Evolutionary conservation across 2,329 filamentous ascomycete genomes (phyloP), one percentile per base, ranked within the genome.

Genomic region (Graphiopsis chlorocephala): DNA sequence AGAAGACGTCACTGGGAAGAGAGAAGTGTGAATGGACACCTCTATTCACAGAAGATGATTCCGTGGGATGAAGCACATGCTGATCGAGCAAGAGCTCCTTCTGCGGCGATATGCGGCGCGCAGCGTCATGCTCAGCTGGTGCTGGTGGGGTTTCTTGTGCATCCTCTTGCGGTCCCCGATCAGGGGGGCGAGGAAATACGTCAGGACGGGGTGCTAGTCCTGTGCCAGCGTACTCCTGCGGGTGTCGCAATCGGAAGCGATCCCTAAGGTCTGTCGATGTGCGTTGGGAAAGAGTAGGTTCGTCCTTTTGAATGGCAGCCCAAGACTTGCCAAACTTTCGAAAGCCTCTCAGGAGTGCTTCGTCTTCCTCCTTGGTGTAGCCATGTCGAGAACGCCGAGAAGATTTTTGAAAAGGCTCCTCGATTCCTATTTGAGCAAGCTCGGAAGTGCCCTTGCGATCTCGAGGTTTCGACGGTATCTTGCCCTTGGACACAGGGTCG

Each of bases 181-280:
- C 58, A 12, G 65, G 53, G 23, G 62, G 68, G 48, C 69, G 73
- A 20, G 67, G 67, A 50, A 74, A 70, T 66, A 64, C 53, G 52
- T 77, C 75, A 6, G 71, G 65, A 59, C 78, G 76, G 31, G 77
- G 69, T 58, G 78, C 80, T 56, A 78, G 77, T 6, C 82, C 82
- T n/a, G 79, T 78, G 61, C 78, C 76, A 14, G 79, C 80, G 70
- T 87, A 89, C 20, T 82, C 78, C 31, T 86, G 80, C 0, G 86
- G 85, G 68, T 83, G 88, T 33, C 82, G 81, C 8, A 84, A 86
- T 17, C 86, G 80, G 68, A 89, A 86, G 4, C 86, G 83, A 72
- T 89, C 87, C 33, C 87, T 80, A 15, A 89, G 72, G 70, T 89
- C 86, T 1, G 85, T 87, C 17, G 84, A 79, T 6, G 81, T 77